Conservation (phyloP, 2,329 filamentous ascomycete genomes). For the Colletotrichum sp. region DNA sequence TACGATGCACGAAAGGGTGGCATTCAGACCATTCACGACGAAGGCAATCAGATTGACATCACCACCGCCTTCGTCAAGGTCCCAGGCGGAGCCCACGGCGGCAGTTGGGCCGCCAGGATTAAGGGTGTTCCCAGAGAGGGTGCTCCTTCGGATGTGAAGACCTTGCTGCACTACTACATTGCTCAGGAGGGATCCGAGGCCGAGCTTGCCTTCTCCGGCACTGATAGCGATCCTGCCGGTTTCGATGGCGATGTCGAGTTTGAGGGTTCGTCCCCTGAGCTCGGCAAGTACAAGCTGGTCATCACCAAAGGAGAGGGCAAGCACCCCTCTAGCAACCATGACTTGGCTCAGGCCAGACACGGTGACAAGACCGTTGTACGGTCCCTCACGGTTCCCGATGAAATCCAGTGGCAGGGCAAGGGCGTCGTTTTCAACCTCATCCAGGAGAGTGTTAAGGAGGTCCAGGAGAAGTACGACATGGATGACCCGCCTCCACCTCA, state of each 20-base stretch:
- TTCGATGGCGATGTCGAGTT: conserved; percentile 70
- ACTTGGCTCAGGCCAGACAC: conserved; percentile 70
- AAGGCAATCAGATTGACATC: conserved; percentile 85
- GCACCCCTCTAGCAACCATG: conserved; percentile 68
- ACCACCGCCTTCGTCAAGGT: conserved; percentile 95
- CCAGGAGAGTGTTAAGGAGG: conserved; percentile 53
- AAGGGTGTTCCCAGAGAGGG: conserved; percentile 79
- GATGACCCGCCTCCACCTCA: conserved; percentile 80
- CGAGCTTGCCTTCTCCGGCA: conserved; percentile 61
- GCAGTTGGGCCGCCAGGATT: conserved; percentile 90
- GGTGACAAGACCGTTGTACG: conserved; percentile 78
- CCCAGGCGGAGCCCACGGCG: conserved; percentile 82
- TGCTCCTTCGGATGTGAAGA: conserved; percentile 71
- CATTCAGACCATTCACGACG: conserved; percentile 88
- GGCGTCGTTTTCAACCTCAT: conserved; percentile 61
- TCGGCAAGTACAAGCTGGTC: conserved; percentile 82
- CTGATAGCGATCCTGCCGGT: conserved; percentile 50
- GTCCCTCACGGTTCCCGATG: conserved; percentile 69
- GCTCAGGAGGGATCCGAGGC: conserved; percentile 78
- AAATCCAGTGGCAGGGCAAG: conserved; percentile 86
- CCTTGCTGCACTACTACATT: conserved; percentile 82
- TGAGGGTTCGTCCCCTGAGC: conserved; percentile 69
- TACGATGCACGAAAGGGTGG: conserved; percentile 91
- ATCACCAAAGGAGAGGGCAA: conserved; percentile 74
- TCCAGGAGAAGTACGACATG: conserved; percentile 52